A percentile compares a stretch with the other conserved stretches of the same genome.
phyloP scores from a whole-genome alignment of 495 filamentous ascomycete genomes.

The Parachaetomium inaequale region DNA sequence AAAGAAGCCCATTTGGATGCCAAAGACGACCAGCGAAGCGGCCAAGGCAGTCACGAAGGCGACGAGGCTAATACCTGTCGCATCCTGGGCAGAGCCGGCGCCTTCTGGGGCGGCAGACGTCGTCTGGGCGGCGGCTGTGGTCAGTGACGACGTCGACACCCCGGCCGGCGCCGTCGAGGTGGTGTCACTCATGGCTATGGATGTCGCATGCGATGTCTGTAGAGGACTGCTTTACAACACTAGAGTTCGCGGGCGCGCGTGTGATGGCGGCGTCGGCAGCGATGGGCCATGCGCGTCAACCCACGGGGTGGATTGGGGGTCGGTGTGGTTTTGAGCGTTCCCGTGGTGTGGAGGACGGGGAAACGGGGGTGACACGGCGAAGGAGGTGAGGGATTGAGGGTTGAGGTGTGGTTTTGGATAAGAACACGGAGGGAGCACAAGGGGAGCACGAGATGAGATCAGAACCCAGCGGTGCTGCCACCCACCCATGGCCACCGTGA shows the following conservation, averaged over 20 bases:
- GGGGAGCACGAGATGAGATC: not conserved
- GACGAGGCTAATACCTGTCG: conserved; percentile 54
- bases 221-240: not conserved
- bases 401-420: not conserved
- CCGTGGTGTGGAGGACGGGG: not conserved
- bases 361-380: not conserved
- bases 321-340: not conserved
- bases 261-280: not conserved
- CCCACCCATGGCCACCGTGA: not conserved
- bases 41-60: conserved; percentile 75
- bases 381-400: not conserved
- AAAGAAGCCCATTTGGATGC: conserved; percentile 71
- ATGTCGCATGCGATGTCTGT: not conserved
- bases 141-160: conserved; percentile 7
- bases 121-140: not conserved
- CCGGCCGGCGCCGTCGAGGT: conserved; percentile 8
- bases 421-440: not conserved
- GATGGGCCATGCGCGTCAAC: conserved; percentile 5
- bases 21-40: conserved; percentile 70
- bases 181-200: conserved; percentile 5
- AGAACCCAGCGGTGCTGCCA: not conserved
- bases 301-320: not conserved
- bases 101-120: not conserved
- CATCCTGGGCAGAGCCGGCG: conserved; percentile 38
- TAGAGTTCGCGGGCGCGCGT: not conserved